Evolutionary conservation across 2,329 filamentous ascomycete species (phyloP).

Genomic region (Neonectria faginata): DNA sequence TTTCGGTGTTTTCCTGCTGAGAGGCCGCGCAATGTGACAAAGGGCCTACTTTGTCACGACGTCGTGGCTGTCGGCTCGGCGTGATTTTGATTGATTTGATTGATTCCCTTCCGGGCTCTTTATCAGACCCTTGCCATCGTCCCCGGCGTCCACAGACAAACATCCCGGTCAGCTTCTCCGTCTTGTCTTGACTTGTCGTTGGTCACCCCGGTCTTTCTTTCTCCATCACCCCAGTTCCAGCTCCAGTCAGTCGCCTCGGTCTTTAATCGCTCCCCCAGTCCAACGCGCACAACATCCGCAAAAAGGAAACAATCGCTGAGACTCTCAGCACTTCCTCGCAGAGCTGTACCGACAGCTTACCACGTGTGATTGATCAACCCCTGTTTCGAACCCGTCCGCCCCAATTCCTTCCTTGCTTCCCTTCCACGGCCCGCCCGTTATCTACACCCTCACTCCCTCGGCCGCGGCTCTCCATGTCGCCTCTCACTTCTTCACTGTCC

Average conservation of each 20-base stretch:
- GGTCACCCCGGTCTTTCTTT: too few species aligned
- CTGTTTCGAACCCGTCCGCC: slow-evolving; percentile 4
- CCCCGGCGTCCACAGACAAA: too few species aligned
- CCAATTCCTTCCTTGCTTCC: slow-evolving; percentile 17
- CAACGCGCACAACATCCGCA: slow-evolving; percentile 1
- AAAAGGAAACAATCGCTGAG: slow-evolving; percentile 13
- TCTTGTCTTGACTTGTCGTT: too few species aligned
- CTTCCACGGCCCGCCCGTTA: slow-evolving; percentile 26
- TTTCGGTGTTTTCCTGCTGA: too few species aligned
- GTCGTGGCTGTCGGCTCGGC: not conserved
- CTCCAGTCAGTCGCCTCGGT: not conserved
- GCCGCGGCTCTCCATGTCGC: not conserved
- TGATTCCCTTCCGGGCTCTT: not conserved
- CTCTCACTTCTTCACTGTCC: slow-evolving; percentile 7
- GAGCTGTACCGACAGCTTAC: slow-evolving; percentile 13
- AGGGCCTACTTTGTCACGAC: too few species aligned
- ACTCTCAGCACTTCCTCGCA: slow-evolving; percentile 1
- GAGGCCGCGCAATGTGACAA: too few species aligned
- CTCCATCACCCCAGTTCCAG: not conserved
- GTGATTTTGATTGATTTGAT: not conserved
- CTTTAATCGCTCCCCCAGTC: not conserved
- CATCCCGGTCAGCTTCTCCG: too few species aligned
- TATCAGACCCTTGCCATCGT: not conserved
- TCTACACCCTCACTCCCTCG: slow-evolving; percentile 7
- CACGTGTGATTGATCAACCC: slow-evolving; percentile 21